phyloP scores from a whole-genome alignment of 257 asterid genomes.

The Jaltomata sinuosa region DNA sequence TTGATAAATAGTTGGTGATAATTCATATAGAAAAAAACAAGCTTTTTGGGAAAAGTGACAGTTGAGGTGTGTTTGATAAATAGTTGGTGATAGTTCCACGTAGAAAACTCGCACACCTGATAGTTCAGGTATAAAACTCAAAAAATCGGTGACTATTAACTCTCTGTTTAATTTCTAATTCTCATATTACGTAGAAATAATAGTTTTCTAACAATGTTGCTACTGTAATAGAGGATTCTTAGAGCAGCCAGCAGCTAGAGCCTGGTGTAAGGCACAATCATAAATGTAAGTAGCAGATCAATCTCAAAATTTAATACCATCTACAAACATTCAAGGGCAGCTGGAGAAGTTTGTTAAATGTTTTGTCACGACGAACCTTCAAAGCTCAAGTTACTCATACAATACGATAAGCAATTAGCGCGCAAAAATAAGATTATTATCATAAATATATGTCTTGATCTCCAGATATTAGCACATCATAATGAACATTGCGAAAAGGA shows the following conservation, averaged over 20 bases:
- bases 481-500: neutral
- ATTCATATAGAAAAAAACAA: too few species aligned
- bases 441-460: neutral
- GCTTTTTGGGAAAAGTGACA: too few species aligned
- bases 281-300: neutral
- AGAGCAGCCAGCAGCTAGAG: neutral
- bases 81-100: too few species aligned
- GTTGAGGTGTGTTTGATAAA: too few species aligned
- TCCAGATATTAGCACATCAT: neutral
- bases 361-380: neutral
- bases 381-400: neutral
- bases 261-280: neutral
- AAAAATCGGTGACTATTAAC: too few species aligned
- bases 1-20: too few species aligned
- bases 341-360: neutral
- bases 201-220: neutral
- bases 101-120: too few species aligned
- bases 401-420: neutral
- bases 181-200: too few species aligned
- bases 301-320: neutral
- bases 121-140: too few species aligned
- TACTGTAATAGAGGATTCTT: neutral
- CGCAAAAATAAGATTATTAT: neutral
- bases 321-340: neutral
- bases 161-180: too few species aligned